phyloP scores from a whole-genome alignment of 805 yeast genomes.

The Saccharomycopsis oosterbeekiorum region DNA sequence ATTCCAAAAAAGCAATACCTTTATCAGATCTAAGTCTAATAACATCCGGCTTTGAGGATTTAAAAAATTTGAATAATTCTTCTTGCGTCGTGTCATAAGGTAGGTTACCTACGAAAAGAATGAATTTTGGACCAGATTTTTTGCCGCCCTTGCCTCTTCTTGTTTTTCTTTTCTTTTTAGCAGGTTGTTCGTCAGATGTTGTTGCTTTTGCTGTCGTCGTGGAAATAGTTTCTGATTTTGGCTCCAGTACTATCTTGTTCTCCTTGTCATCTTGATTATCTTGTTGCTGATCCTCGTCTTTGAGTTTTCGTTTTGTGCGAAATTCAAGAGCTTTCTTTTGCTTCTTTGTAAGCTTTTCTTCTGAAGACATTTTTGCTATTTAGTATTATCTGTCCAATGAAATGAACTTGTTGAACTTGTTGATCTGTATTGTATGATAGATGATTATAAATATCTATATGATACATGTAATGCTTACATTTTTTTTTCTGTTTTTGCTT shows the following conservation, averaged over 20 bases:
- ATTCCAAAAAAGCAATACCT: conserved; percentile 90
- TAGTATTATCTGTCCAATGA: no score
- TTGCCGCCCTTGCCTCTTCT: conserved; percentile 70
- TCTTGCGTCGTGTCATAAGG: conserved; percentile 61
- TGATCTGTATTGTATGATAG: neutral
- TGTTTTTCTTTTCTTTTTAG: conserved; percentile 60
- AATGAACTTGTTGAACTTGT: no score
- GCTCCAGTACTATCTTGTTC: conserved; percentile 19
- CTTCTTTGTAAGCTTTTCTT: conserved; percentile 50
- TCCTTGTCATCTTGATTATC: conserved; percentile 27
- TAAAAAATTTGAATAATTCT: conserved; percentile 63
- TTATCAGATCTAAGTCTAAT: conserved; percentile 74
- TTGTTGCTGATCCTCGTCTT: conserved; percentile 31
- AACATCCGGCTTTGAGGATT: conserved; percentile 59
- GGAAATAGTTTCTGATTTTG: conserved; percentile 21
- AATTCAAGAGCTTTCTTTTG: conserved; percentile 56
- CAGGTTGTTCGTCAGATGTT: conserved; percentile 26
- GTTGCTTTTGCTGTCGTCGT: no score
- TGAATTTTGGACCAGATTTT: conserved; percentile 57
- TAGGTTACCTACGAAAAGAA: conserved; percentile 83
- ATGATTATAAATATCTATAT: neutral
- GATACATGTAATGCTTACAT: neutral
- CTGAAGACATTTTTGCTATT: conserved; percentile 1
- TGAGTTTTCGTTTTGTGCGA: conserved; percentile 31
- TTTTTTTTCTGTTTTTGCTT: conserved; percentile 8